phyloP scores from a whole-genome alignment of 192 early-diverging fungal species.

The Entrophospora sp. region DNA sequence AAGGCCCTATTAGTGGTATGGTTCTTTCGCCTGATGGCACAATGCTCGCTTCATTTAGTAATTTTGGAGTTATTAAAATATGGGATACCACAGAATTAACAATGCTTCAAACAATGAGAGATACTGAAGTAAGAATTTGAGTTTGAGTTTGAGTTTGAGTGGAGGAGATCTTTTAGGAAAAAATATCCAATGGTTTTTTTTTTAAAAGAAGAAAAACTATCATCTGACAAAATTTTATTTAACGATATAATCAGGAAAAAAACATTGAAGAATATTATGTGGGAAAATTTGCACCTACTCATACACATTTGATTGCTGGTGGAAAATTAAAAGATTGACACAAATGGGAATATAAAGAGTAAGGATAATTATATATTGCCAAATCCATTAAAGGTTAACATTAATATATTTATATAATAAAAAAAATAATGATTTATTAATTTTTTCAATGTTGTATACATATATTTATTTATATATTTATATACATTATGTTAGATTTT shows the following conservation, averaged over 20 bases:
- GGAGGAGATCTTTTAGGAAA: too few species aligned
- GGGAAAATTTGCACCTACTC: constrained; percentile 66
- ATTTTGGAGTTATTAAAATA: constrained; percentile 60
- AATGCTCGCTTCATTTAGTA: constrained; percentile 82
- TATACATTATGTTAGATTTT: too few species aligned
- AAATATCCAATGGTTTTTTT: too few species aligned
- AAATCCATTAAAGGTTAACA: constrained; percentile 71
- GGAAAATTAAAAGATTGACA: constrained; percentile 89
- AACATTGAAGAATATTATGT: constrained; percentile 92
- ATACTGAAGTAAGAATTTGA: constrained; percentile 34
- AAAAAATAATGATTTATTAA: too few species aligned
- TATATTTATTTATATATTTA: too few species aligned
- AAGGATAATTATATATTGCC: constrained; percentile 92
- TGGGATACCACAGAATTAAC: constrained; percentile 77
- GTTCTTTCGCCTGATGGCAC: constrained; percentile 73
- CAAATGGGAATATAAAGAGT: constrained; percentile 79
- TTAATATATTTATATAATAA: background rate
- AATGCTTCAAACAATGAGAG: constrained; percentile 62
- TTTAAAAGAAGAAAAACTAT: too few species aligned
- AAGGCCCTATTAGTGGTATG: constrained; percentile 74
- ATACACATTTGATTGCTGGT: constrained; percentile 60
- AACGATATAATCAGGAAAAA: constrained; percentile 41
- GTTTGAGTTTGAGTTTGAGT: too few species aligned
- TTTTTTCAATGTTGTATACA: too few species aligned
- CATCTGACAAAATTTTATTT: constrained; percentile 23